phyloP scores from a whole-genome alignment of 108 stramenopile species.

The Craspedostauros australis region DNA sequence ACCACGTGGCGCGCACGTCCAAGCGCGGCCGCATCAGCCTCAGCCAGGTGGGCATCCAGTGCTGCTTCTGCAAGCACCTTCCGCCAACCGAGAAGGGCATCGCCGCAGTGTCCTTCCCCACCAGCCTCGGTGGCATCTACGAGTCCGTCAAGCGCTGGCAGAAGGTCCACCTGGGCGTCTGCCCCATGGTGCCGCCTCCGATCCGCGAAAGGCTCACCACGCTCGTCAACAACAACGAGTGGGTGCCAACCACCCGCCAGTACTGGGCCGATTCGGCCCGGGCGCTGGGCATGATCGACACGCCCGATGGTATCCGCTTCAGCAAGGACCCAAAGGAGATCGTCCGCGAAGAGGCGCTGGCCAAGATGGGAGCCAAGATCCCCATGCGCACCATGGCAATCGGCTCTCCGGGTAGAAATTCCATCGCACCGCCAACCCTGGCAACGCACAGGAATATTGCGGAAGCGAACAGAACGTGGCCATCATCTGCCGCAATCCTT shows the following conservation, averaged over 20 bases:
- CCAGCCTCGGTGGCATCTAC: conserved; percentile 37
- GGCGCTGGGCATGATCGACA: conserved; percentile 46
- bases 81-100: conserved; percentile 15
- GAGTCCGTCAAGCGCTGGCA: conserved; percentile 56
- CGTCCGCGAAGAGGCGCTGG: background rate
- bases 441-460: background rate
- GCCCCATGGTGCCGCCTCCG: conserved; percentile 20
- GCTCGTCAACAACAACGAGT: conserved; percentile 9
- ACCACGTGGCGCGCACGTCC: conserved; percentile 70
- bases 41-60: conserved; percentile 61
- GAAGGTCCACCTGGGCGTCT: conserved; percentile 25
- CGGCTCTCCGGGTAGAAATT: background rate
- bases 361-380: conserved; percentile 1
- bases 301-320: conserved; percentile 46
- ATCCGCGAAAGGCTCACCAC: conserved; percentile 9
- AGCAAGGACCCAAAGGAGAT: conserved; percentile 11
- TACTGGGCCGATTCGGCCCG: conserved; percentile 57
- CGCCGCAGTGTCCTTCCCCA: conserved; percentile 39
- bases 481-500: conserved; percentile 2
- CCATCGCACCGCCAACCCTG: background rate
- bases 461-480: background rate
- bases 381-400: background rate
- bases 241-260: conserved; percentile 42
- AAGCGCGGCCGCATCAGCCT: conserved; percentile 46
- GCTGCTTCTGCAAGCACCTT: conserved; percentile 39